phyloP scores from a whole-genome alignment of 495 filamentous ascomycete species.

The Halenospora varia region DNA sequence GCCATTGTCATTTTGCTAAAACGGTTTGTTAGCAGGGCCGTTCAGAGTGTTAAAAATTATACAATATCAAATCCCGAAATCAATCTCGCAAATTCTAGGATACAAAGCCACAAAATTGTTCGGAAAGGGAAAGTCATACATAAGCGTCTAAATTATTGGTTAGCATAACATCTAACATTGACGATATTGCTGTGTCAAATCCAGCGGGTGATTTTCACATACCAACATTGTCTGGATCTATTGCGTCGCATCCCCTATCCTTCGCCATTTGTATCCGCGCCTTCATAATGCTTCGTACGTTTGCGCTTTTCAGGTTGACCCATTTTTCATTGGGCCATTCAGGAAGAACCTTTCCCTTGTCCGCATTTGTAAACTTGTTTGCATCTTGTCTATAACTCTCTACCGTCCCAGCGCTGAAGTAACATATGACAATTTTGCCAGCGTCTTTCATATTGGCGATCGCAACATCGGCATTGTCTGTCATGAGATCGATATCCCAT shows the following conservation, averaged over 20 bases:
- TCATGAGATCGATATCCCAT: background rate
- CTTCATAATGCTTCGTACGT: background rate
- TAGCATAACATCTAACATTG: background rate
- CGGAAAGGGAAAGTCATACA: background rate
- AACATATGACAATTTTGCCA: slow-evolving; percentile 2
- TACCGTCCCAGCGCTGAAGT: background rate
- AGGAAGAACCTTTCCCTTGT: background rate
- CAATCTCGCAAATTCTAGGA: no score
- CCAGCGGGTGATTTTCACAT: background rate
- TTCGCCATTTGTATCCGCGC: background rate
- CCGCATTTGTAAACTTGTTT: background rate
- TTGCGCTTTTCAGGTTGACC: background rate
- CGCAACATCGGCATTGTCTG: background rate
- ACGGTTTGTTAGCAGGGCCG: background rate
- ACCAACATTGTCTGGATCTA: slow-evolving; percentile 5
- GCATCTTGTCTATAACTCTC: slow-evolving; percentile 4
- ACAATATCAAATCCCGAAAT: no score
- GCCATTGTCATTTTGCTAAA: slow-evolving; percentile 1
- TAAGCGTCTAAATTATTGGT: background rate
- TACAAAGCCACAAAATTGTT: no score
- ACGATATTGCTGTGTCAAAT: background rate
- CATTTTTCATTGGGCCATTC: background rate
- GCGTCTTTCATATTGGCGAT: background rate
- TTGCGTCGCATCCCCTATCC: background rate
- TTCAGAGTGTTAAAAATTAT: background rate